Evolutionary conservation across 2,329 filamentous ascomycete species (phyloP).

Genomic region (Arthrinium phaeospermum): DNA sequence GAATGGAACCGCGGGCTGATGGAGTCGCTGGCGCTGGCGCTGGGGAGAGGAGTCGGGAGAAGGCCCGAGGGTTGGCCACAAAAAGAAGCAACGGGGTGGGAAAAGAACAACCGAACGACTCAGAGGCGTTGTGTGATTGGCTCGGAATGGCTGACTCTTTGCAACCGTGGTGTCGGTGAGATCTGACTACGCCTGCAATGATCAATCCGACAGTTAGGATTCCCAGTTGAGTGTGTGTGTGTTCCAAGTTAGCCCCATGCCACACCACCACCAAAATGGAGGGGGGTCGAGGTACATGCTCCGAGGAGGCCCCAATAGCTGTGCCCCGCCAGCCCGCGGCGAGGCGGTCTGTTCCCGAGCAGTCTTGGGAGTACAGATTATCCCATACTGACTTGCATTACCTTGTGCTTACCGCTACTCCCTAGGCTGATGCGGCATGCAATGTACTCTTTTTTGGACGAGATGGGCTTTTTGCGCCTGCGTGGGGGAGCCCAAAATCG

Average conservation of each 20-base stretch:
- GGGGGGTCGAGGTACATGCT: not conserved
- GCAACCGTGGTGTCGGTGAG: slow-evolving; percentile 10
- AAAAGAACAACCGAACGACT: slow-evolving; percentile 13
- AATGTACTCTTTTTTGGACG: not conserved
- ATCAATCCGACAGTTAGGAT: not conserved
- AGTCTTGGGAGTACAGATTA: not conserved
- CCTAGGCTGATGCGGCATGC: not conserved
- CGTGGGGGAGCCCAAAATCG: slow-evolving; percentile 2
- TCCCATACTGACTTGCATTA: slow-evolving; percentile 8
- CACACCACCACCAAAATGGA: not conserved
- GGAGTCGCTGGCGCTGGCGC: not conserved
- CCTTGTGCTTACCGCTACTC: slow-evolving; percentile 12
- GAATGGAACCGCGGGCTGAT: slow-evolving; percentile 12
- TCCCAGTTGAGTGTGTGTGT: slow-evolving; percentile 11
- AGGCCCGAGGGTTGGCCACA: slow-evolving; percentile 7
- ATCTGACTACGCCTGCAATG: not conserved
- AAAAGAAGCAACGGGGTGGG: not conserved
- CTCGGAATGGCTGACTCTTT: slow-evolving; percentile 11
- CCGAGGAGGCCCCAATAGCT: not conserved
- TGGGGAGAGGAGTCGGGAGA: not conserved
- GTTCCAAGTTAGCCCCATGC: slow-evolving; percentile 11
- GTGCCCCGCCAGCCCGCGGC: slow-evolving; percentile 13
- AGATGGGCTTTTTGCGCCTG: not conserved
- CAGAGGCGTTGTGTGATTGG: not conserved
- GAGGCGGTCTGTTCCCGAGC: slow-evolving; percentile 14